Evolutionary conservation across 371 early-diverging fungal species (phyloP), one percentile per base, ranked within the genome.

Genomic region (Circinella minor): DNA sequence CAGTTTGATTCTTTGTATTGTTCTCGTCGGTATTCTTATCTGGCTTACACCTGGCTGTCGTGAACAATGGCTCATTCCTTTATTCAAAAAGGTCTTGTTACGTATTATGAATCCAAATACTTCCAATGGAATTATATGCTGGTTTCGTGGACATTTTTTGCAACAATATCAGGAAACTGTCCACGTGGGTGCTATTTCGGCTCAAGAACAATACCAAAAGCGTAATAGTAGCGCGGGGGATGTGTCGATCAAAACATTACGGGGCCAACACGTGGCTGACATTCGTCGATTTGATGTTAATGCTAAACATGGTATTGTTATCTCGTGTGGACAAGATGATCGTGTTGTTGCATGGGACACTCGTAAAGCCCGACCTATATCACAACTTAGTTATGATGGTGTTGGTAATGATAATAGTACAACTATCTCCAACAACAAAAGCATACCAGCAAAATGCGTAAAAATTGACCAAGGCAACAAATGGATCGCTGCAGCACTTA

Each of bases 101-200:
- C 57, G 57, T 18, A 27, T 57, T 8, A 9, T 57, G 36, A 57
- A 57, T 14, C 57, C 57, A 57, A 63, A 54, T 4, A 49, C 37
- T 36, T 51, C 51, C n/a, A 65, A 65, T 49, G 34, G 36, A 20
- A 54, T 65, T 36, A 38, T 47, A 9, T 68, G 71, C 5, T 54
- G 49, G n/a, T 55, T 67, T 5, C 71, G 69, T 34, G 71, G 67
- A 18, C 43, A 65, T 66, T 61, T 61, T 3, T 43, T 43, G 17
- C 74, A 71, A 48, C 75, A 78, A 46, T 74, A 73, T 36, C 72
- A 70, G 18, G 72, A 74, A 18, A 75, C 74, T 9, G 63, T 74
- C n/a, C 78, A 81, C 55, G 59, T 69, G 5, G 81, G 78, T 15
- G 78, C 81, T 8, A 76, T 81, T n/a, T 76, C 78, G 34, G 64